Evolutionary conservation across 495 filamentous ascomycete species (phyloP), one percentile per base, ranked within the genome.

Genomic region (Hypoxylon subgilvum): DNA sequence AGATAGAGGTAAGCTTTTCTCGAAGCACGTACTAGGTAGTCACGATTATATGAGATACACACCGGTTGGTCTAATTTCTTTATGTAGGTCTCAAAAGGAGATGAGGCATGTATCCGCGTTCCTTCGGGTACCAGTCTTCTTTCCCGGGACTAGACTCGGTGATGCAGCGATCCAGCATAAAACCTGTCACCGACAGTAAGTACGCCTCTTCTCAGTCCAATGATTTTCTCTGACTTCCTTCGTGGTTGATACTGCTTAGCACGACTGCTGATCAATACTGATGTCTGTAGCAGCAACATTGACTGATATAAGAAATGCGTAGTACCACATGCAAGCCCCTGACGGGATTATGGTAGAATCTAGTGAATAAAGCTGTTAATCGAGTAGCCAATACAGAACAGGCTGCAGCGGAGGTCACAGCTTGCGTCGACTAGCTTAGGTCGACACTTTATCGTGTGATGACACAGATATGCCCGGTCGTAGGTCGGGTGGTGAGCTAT

Each of bases 301-400:
- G 34, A 14, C 22, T 30, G 21, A 51, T 35, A 14, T 40, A 38
- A 27, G 28, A 14, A 41, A 51, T 19, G 21, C 25, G 30, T 10
- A 51, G 40, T 41, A 44, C 47, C 42, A 44, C 47, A 52, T 53
- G 48, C 42, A 46, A 63, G 52, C 17, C 32, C 32, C 18, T 36
- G 27, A 36, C 31, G 47, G 13, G 30, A 36, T 16, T n/a, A 18
- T 22, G 21, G 34, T 17, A 30, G 22, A 52, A 8, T n/a, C 8
- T 18, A 36, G 27, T 12, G 27, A 39, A 9, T 28, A 27, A 51
- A 34, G n/a, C 13, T 32, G 27, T 5, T 34, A 46, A 4, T 30
- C 36, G 22, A 54, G 35, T 46, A 59, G 39, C 1, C n/a, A n/a
- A n/a, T n/a, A n/a, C n/a, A n/a, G n/a, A n/a, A n/a, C n/a, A n/a